These are phyloP conservation scores for Scheffersomyces ergatensis DNA, from an alignment of 805 yeast species.

Conservation along the genomic window DNA sequence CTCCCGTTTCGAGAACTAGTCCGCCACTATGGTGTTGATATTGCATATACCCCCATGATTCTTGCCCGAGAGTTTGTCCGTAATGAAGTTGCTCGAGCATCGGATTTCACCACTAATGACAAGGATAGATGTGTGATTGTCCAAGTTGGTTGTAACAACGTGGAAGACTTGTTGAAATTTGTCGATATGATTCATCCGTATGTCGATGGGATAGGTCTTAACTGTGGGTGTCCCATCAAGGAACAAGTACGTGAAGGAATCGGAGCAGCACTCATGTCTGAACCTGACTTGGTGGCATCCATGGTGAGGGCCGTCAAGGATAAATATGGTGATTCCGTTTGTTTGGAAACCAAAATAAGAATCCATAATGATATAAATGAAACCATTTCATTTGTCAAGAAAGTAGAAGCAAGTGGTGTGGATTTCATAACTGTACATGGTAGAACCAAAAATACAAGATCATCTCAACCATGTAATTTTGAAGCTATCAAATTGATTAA, in stretches of 20 bases:
- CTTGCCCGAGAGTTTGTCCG: slow-evolving; percentile 93
- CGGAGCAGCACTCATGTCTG: slow-evolving; percentile 91
- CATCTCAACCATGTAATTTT: slow-evolving; percentile 77
- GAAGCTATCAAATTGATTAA: slow-evolving; percentile 75
- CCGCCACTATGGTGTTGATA: slow-evolving; percentile 70
- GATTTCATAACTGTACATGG: slow-evolving; percentile 96
- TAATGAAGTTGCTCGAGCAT: slow-evolving; percentile 71
- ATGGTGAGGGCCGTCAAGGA: slow-evolving; percentile 85
- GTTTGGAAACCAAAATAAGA: slow-evolving; percentile 88
- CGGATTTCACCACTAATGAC: slow-evolving; percentile 82
- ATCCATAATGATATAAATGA: slow-evolving; percentile 75
- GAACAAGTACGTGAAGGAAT: slow-evolving; percentile 95
- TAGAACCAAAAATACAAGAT: slow-evolving; percentile 78
- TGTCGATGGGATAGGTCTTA: slow-evolving; percentile 90
- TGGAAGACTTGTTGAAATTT: slow-evolving; percentile 74
- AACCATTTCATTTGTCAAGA: slow-evolving; percentile 68
- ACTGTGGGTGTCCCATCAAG: slow-evolving; percentile 96
- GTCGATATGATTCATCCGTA: slow-evolving; percentile 87
- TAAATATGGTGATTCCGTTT: slow-evolving; percentile 66
- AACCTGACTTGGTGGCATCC: slow-evolving; percentile 72
- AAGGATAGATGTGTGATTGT: slow-evolving; percentile 72
- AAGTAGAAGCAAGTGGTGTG: slow-evolving; percentile 83
- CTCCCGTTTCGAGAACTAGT: slow-evolving; percentile 82
- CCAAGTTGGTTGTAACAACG: slow-evolving; percentile 88
- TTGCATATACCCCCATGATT: slow-evolving; percentile 95